Base-by-base conservation (phyloP, 2,329 filamentous ascomycete genomes). In the Davidsoniella neocaledoniae region DNA sequence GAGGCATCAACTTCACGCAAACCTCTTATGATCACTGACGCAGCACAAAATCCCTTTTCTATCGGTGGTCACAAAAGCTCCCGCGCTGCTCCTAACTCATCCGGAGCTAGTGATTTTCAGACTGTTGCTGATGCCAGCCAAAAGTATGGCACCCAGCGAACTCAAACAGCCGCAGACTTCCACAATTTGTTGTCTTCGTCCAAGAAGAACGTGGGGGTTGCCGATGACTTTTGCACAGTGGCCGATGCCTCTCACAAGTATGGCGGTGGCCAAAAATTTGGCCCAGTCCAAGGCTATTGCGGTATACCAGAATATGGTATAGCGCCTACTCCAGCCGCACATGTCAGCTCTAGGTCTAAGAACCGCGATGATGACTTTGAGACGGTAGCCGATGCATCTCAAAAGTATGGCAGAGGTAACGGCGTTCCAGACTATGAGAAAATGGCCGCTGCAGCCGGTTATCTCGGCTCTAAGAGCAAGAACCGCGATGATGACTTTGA, bases 171-270 rank as follows among this genome's bases (percentile, higher is more conserved):
- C 12, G 29, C 29, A 12, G 29, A 33, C 29, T 33, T 33, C 6
- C 29, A 33, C 29, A 33, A 12, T 9, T 33, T 33, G 12, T 1
- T 12, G 12, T 9, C 29, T 33, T 33, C 29, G 2, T 33, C 29
- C 8, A 12, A 33, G 12, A 33, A 33, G 29, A 33, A 33, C 12
- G 5, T 23, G 21, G 21, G 5, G 4, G 29, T 33, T 33, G 14
- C 25, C 7, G 43, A 51, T 17, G 49, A 47, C 49, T 51, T 50
- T 33, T 5, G 16, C 10, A 50, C 48, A 5, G 33, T 50, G 8
- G 33, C 37, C 9, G 49, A 46, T 29, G 49, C 38, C 14, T 42
- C 44, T 42, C 50, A 52, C n/a, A 52, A 36, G 19, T 46, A 51
- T 21, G 49, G 49, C 29, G 29, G 29, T 4, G 7, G 29, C 12